These are phyloP conservation scores for Penicillium maclennaniae DNA, from an alignment of 495 filamentous ascomycete species.

Conservation along the genomic window DNA sequence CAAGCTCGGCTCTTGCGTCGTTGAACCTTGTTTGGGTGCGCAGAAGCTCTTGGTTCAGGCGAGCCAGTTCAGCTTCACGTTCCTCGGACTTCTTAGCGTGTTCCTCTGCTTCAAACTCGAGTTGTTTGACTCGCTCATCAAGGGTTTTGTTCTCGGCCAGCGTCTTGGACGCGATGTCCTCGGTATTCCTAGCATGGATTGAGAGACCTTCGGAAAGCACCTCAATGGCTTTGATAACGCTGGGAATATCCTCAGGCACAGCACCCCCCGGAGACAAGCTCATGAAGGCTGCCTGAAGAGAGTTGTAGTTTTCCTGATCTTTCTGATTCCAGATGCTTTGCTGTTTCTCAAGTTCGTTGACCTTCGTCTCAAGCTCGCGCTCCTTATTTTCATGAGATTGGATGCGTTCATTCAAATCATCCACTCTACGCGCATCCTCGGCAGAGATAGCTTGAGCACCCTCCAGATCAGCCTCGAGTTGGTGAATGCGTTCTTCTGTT, in stretches of 20 bases:
- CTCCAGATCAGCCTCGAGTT: slow-evolving; percentile 68
- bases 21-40: slow-evolving; percentile 56
- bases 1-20: slow-evolving; percentile 59
- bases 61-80: slow-evolving; percentile 35
- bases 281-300: slow-evolving; percentile 59
- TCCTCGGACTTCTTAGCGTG: slow-evolving; percentile 45
- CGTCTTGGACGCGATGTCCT: slow-evolving; percentile 36
- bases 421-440: slow-evolving; percentile 54
- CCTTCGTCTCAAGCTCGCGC: slow-evolving; percentile 26
- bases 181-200: slow-evolving; percentile 41
- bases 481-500: slow-evolving; percentile 63
- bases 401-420: slow-evolving; percentile 35
- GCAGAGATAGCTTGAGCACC: slow-evolving; percentile 51
- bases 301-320: slow-evolving; percentile 49
- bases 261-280: slow-evolving; percentile 55
- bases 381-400: slow-evolving; percentile 7
- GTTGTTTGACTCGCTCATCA: slow-evolving; percentile 46
- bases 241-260: slow-evolving; percentile 53
- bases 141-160: slow-evolving; percentile 43
- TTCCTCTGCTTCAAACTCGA: slow-evolving; percentile 36
- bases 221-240: slow-evolving; percentile 61
- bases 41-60: slow-evolving; percentile 39
- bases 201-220: slow-evolving; percentile 55
- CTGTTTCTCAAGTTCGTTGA: slow-evolving; percentile 47
- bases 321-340: slow-evolving; percentile 43